phyloP scores from a whole-genome alignment of 2,329 filamentous ascomycete species.

The Annulohypoxylon truncatum region DNA sequence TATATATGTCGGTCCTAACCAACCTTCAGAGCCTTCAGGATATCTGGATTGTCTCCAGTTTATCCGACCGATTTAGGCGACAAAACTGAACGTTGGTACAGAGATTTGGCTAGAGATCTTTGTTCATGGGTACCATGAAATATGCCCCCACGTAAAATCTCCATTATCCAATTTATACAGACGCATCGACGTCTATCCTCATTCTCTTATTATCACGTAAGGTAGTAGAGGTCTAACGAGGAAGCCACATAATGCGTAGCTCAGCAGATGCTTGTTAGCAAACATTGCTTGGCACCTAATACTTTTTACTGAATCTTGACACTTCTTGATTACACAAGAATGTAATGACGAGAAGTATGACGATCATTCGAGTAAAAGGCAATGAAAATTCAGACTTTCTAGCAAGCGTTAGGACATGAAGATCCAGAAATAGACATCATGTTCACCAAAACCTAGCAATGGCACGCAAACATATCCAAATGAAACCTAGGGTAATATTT shows the following conservation, averaged over 20 bases:
- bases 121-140: conserved; percentile 6
- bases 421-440: not conserved
- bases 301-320: not conserved
- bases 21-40: not conserved
- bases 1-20: conserved; percentile 20
- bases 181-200: not conserved
- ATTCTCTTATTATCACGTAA: not conserved
- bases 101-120: conserved; percentile 4
- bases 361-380: not conserved
- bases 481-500: not conserved
- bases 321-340: not conserved
- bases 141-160: not conserved
- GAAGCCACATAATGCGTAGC: not conserved
- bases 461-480: not conserved
- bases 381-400: not conserved
- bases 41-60: conserved; percentile 3
- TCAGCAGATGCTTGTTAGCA: not conserved
- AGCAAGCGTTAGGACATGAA: not conserved
- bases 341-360: not conserved
- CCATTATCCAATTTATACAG: not conserved
- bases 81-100: not conserved
- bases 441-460: not conserved
- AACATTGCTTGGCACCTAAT: not conserved
- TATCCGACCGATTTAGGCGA: conserved; percentile 33
- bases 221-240: not conserved